Evolutionary conservation across 345 rosid species (phyloP), one percentile per base, ranked within the genome.

Genomic region (Gossypium raimondii): DNA sequence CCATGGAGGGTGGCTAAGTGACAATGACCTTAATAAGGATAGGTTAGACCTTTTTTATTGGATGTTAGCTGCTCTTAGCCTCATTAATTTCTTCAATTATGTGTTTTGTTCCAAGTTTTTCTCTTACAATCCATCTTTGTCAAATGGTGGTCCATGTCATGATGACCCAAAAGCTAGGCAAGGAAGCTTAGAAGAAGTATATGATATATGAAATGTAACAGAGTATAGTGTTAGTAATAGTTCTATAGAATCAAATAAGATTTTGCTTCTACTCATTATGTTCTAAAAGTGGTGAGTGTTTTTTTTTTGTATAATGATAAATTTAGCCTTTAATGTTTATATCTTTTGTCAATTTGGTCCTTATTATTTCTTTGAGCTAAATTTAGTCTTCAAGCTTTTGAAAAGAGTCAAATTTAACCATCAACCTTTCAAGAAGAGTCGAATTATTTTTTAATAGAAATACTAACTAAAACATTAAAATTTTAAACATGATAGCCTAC

Each of bases 1-100:
- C 9, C 78, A 74, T 3, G 72, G 77, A 67, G 97, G 94, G 41
- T 92, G 94, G 97, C 79, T 92, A 17, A 81, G 85, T 10, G 86
- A 85, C 27, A 84, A 86, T 51, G 85, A 88, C 78, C 73, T 87
- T 7, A 88, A 88, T 79, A 81, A 82, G 34, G 87, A 86, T 52
- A 86, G 84, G 69, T 77, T 88, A 29, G 87, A 92, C 82, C 84
- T 82, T 45, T 92, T 92, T 80, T 92, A 89, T 74, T 92, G 93
- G 90, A 77, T 88, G 68, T 80, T 92, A 73, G 92, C 97, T 52
- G 75, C 72, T 43, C 75, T 89, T 45, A 85, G 97, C 67, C 64
- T 87, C 53, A 45, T 87, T 80, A 92, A 83, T 80, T 88, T 89
- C 52, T 80, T 81, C 53, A 80, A 81, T 51, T 89, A 84, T 80